Evolutionary conservation across 345 rosid genomes (phyloP), one percentile per base, ranked within the genome.

Genomic region (Lumnitzera littorea): DNA sequence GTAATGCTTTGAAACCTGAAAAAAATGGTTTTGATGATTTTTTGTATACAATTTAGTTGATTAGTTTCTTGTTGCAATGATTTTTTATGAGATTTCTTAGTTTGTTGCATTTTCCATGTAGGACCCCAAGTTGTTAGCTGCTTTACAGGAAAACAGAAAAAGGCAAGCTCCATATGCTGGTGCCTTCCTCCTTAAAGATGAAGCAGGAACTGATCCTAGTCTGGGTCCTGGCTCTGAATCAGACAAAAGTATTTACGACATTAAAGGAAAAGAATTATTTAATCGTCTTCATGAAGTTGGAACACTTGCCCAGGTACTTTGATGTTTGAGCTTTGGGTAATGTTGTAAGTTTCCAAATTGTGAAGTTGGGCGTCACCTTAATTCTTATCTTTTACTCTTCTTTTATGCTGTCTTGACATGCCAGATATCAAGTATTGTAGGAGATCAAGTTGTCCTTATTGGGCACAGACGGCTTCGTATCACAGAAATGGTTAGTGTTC

Each of bases 91-190:
- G 6, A 50, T 29, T 15, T 29, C 48, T 50, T 31, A 43, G 50
- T 56, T 48, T n/a, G 60, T 13, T 17, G 25, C 5, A 53, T 24
- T 31, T 55, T 46, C 50, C 23, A 46, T 67, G 69, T 80, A 94
- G 97, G 96, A 94, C 78, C 91, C 92, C 46, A 94, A 94, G 76
- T 63, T 94, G 63, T 74, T 94, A 46, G 95, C 95, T 67, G 99
- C 99, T 67, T 78, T 94, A 58, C 99, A 91, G 63, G 99, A 94
- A 75, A 82, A 75, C 74, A 77, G 85, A 56, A 94, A 87, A 67
- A 73, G 99, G 67, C 97, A 90, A 75, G 96, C 99, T 61, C 99
- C 99, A 10, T 94, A 94, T 78, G 91, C 92, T 17, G 96, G 99
- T 55, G 95, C 99, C 24, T 91, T 94, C 79, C 97, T 94, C 78